A percentile compares a stretch with the other conserved stretches of the same genome.
Conservation (phyloP, 768 basidiomycete genomes). For the Kwoniella dendrophila region DNA sequence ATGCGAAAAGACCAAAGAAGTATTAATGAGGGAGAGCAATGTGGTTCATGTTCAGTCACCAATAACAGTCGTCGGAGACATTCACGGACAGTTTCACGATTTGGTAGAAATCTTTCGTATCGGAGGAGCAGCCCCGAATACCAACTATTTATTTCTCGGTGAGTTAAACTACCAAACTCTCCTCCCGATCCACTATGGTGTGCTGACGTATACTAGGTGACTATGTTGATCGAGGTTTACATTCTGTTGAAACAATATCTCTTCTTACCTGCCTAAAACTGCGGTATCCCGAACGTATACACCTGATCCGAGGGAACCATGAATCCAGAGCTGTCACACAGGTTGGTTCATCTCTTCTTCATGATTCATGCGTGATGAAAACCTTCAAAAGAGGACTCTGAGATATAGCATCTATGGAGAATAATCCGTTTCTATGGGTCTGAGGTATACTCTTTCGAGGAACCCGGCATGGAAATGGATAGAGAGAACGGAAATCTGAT, state of each 20-base stretch:
- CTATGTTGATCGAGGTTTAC: slow-evolving; percentile 96
- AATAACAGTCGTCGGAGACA: slow-evolving; percentile 97
- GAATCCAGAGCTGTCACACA: slow-evolving; percentile 97
- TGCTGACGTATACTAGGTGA: slow-evolving; percentile 67
- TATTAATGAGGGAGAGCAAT: slow-evolving; percentile 97
- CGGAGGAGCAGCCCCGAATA: slow-evolving; percentile 93
- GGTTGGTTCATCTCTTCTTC: slow-evolving; percentile 59
- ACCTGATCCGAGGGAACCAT: slow-evolving; percentile 96
- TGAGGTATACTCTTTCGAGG: slow-evolving; percentile 45
- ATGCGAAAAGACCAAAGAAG: slow-evolving; percentile 99
- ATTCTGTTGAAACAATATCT: slow-evolving; percentile 98
- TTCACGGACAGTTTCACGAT: slow-evolving; percentile 99
- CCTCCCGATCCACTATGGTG: no score
- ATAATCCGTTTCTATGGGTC: slow-evolving; percentile 17
- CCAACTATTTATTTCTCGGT: slow-evolving; percentile 98
- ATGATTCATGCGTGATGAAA: slow-evolving; percentile 38
- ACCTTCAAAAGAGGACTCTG: slow-evolving; percentile 52
- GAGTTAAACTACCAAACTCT: slow-evolving; percentile 50
- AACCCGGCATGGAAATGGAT: slow-evolving; percentile 34
- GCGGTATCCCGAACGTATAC: slow-evolving; percentile 93
- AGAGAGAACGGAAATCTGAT: slow-evolving; percentile 55
- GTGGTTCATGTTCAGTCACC: slow-evolving; percentile 96
- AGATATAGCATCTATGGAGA: slow-evolving; percentile 34
- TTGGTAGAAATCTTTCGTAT: slow-evolving; percentile 98
- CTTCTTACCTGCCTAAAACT: slow-evolving; percentile 95